A percentile compares a stretch with the other conserved stretches of the same genome.
Evolutionary conservation across 257 asterid genomes (phyloP).

Genomic region (Nyctanthes arbortristis): DNA sequence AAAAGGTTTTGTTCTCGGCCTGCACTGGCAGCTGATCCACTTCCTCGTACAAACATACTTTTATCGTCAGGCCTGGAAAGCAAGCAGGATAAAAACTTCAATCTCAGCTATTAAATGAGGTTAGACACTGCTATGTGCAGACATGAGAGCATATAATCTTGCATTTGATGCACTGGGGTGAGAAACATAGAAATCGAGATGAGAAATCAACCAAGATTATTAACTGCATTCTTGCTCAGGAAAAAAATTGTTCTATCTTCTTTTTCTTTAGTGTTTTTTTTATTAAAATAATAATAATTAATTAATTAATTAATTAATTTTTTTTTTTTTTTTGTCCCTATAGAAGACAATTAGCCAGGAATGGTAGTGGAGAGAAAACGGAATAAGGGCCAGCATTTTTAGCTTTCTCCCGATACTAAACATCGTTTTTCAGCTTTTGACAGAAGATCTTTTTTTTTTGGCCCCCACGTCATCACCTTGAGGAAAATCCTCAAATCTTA

Average conservation of each 20-base stretch:
- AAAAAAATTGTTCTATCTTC: no score
- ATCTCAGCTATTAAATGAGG: neutral
- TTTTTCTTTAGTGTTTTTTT: no score
- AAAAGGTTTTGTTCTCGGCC: slow-evolving; percentile 66
- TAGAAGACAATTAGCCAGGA: neutral
- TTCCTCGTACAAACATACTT: slow-evolving; percentile 59
- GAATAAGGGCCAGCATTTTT: neutral
- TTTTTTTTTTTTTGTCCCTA: no score
- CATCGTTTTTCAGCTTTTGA: neutral
- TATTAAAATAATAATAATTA: no score
- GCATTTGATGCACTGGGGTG: no score
- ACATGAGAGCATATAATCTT: no score
- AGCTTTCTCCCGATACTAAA: neutral
- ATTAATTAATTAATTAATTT: no score
- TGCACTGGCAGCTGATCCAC: slow-evolving; percentile 54
- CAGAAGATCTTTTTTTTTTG: neutral
- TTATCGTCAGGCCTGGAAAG: slow-evolving; percentile 62
- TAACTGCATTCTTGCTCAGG: neutral
- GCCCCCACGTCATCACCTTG: neutral
- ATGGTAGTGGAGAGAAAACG: neutral
- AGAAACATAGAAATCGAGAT: neutral
- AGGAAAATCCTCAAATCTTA: neutral
- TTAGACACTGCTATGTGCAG: neutral
- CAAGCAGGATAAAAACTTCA: neutral
- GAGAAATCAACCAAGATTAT: neutral